phyloP scores from a whole-genome alignment of 2,329 filamentous ascomycete species.

The Cordyceps pruinosa region DNA sequence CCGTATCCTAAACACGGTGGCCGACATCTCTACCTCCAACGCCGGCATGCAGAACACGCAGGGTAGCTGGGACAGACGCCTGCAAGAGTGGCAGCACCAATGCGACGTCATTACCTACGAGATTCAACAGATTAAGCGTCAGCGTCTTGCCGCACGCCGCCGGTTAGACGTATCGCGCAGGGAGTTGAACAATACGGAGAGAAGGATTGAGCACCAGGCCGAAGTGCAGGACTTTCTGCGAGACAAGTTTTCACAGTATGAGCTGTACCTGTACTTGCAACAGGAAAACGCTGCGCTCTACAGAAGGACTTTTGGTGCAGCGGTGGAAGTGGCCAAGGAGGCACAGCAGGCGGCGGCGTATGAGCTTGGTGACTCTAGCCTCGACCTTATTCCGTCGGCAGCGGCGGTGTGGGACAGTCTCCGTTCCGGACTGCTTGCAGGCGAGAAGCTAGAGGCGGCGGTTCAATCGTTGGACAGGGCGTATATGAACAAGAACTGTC shows the following conservation, averaged over 20 bases:
- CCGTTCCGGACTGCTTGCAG: constrained; percentile 9
- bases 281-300: constrained; percentile 8
- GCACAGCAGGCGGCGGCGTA: constrained; percentile 6
- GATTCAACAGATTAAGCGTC: constrained; percentile 13
- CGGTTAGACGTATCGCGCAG: constrained; percentile 7
- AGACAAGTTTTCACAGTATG: constrained; percentile 11
- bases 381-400: constrained; percentile 1
- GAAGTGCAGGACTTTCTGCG: constrained; percentile 7
- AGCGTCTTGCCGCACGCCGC: constrained; percentile 7
- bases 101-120: constrained; percentile 9
- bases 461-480: constrained; percentile 9
- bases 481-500: constrained; percentile 10
- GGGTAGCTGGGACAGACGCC: constrained; percentile 9
- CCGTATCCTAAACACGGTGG: constrained; percentile 8
- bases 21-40: constrained; percentile 5
- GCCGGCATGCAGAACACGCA: not conserved
- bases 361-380: constrained; percentile 5
- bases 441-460: constrained; percentile 9
- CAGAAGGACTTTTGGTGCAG: not conserved
- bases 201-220: constrained; percentile 6
- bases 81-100: constrained; percentile 11
- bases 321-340: constrained; percentile 3
- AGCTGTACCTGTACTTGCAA: constrained; percentile 9
- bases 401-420: constrained; percentile 10
- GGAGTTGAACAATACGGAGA: constrained; percentile 10